Conservation (phyloP, 2,329 filamentous ascomycete genomes). For the Penicillium oxalicum region DNA sequence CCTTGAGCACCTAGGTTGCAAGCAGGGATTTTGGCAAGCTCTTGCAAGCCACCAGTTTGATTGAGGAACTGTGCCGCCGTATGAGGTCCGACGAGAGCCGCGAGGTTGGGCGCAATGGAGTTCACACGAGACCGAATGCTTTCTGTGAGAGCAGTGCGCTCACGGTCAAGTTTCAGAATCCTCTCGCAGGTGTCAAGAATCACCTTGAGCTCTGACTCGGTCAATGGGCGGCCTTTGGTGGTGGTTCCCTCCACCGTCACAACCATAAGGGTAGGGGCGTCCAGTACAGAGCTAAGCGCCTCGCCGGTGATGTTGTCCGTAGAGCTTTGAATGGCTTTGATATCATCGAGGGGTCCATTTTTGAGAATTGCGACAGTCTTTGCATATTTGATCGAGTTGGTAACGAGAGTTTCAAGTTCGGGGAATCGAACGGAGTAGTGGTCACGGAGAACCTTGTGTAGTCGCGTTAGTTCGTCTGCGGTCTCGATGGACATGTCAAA, state of each 20-base stretch:
- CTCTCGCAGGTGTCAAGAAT: conserved; percentile 78
- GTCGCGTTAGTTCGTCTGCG: conserved; percentile 82
- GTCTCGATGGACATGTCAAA: conserved; percentile 90
- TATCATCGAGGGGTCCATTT: conserved; percentile 84
- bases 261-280: conserved; percentile 88
- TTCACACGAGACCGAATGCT: conserved; percentile 98
- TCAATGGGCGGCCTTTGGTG: conserved; percentile 73
- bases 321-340: conserved; percentile 71
- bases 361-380: conserved; percentile 90
- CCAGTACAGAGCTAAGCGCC: conserved; percentile 72
- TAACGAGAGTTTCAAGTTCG: conserved; percentile 82
- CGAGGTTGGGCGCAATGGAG: conserved; percentile 89
- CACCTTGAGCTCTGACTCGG: conserved; percentile 64
- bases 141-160: conserved; percentile 79
- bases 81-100: conserved; percentile 80
- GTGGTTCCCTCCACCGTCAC: conserved; percentile 92
- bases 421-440: conserved; percentile 93
- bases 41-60: conserved; percentile 79
- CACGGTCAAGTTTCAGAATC: conserved; percentile 77
- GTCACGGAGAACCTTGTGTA: conserved; percentile 95
- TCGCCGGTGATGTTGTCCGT: conserved; percentile 71
- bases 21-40: conserved; percentile 83
- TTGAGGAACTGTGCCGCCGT: conserved; percentile 97
- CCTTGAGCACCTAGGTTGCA: conserved; percentile 90
- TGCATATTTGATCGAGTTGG: conserved; percentile 88